Percentiles rank a stretch among this genome's conserved stretches.
phyloP scores from a whole-genome alignment of 2,329 filamentous ascomycete species.

The Fusarium tupiense region DNA sequence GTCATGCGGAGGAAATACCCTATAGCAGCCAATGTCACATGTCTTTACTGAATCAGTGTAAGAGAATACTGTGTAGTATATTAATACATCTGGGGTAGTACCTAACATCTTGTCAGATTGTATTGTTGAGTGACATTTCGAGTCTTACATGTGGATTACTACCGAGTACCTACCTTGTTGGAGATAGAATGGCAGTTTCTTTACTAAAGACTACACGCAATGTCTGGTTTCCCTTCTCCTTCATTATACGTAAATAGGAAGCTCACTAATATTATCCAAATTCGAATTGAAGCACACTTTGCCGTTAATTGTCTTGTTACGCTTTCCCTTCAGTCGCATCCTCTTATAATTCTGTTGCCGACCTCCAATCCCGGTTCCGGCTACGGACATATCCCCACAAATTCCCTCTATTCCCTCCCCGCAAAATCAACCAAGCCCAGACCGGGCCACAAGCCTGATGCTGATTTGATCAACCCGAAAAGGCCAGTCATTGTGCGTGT shows the following conservation, averaged over 20 bases:
- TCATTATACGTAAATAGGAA: not conserved
- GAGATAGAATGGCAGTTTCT: not conserved
- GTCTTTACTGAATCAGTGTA: not conserved
- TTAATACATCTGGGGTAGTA: constrained; percentile 11
- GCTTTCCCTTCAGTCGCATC: not conserved
- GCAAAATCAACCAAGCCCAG: constrained; percentile 28
- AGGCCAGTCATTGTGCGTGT: constrained; percentile 9
- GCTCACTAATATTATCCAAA: not conserved
- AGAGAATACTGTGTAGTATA: not conserved
- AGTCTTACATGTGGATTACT: not conserved
- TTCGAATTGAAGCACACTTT: not conserved
- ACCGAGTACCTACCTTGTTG: not conserved
- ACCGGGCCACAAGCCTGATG: constrained; percentile 26
- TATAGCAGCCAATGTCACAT: constrained; percentile 30
- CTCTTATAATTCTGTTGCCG: constrained; percentile 18
- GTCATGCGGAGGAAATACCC: constrained; percentile 39
- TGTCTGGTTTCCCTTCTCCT: not conserved
- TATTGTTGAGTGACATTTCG: not conserved
- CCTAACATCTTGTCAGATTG: not conserved
- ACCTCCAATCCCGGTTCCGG: constrained; percentile 34
- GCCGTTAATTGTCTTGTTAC: not conserved
- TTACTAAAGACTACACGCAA: not conserved
- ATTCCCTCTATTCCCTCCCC: constrained; percentile 23
- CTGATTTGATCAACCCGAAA: constrained; percentile 9
- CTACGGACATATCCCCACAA: constrained; percentile 34